These are phyloP conservation scores for Dicorynia guianensis DNA, from an alignment of 306 rosid genomes.

Conservation along the genomic window DNA sequence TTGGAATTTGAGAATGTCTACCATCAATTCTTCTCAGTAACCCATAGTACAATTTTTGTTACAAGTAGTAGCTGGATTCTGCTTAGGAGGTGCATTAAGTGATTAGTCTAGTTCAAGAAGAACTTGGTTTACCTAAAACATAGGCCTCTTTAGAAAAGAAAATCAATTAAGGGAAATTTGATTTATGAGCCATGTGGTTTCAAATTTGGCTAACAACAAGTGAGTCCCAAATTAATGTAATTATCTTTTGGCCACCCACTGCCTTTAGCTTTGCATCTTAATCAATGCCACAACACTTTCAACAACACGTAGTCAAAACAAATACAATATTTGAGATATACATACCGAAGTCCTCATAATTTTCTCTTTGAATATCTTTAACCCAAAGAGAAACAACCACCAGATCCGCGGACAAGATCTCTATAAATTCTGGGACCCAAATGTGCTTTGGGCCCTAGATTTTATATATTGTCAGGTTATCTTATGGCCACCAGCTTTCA, in stretches of 20 bases:
- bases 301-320: slow-evolving; percentile 61
- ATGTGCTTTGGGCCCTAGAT: background rate
- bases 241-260: slow-evolving; percentile 34
- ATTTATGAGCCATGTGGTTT: slow-evolving; percentile 33
- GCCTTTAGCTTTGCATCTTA: slow-evolving; percentile 67
- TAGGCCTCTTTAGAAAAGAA: slow-evolving; percentile 3
- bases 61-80: slow-evolving; percentile 26
- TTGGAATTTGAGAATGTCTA: slow-evolving; percentile 35
- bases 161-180: slow-evolving; percentile 29
- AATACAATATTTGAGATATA: slow-evolving; percentile 33
- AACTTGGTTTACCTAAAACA: background rate
- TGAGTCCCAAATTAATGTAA: slow-evolving; percentile 18
- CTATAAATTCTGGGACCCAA: slow-evolving; percentile 2
- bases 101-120: background rate
- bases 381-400: slow-evolving; percentile 28
- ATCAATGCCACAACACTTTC: slow-evolving; percentile 61
- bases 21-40: slow-evolving; percentile 37
- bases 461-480: slow-evolving; percentile 23
- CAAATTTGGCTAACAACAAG: slow-evolving; percentile 35
- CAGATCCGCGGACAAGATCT: slow-evolving; percentile 24
- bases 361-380: slow-evolving; percentile 37
- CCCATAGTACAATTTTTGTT: slow-evolving; percentile 37
- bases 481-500: slow-evolving; percentile 26
- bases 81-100: slow-evolving; percentile 35
- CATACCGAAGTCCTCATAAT: slow-evolving; percentile 39